These are phyloP conservation scores for Pistacia atlantica DNA, from an alignment of 345 rosid genomes.

Conservation along the genomic window DNA sequence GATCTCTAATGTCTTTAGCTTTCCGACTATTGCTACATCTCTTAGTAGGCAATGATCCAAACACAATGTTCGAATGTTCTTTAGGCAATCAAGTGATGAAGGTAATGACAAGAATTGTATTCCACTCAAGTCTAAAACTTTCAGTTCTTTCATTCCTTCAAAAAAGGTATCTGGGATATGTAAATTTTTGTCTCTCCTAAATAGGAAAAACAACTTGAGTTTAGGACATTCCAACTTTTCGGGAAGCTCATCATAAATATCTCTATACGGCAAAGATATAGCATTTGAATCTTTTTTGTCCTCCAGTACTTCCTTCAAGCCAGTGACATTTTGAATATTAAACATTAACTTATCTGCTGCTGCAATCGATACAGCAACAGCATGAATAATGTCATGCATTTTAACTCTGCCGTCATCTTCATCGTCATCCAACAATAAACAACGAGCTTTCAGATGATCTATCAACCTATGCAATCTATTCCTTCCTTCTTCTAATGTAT, in stretches of 20 bases:
- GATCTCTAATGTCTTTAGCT: conserved; percentile 4
- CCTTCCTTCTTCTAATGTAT: conserved; percentile 6
- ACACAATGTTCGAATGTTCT: conserved; percentile 21
- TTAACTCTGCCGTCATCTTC: background rate
- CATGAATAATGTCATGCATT: conserved; percentile 32
- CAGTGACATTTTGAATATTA: background rate
- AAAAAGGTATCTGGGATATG: conserved; percentile 19
- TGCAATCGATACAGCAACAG: conserved; percentile 21
- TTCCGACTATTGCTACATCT: conserved; percentile 10
- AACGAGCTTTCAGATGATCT: conserved; percentile 13
- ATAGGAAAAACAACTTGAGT: conserved; percentile 4
- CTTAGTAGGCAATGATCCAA: background rate
- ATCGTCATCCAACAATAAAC: conserved; percentile 20
- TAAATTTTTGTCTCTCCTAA: background rate
- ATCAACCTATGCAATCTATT: background rate
- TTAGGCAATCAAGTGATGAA: conserved; percentile 7
- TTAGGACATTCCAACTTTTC: conserved; percentile 8
- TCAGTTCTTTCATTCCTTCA: conserved; percentile 13
- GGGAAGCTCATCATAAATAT: conserved; percentile 18
- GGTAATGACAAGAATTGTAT: conserved; percentile 13
- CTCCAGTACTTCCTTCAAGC: too few relatives aligned
- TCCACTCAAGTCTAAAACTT: conserved; percentile 15
- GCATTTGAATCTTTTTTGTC: background rate
- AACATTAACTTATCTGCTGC: conserved; percentile 1
- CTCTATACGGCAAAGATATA: background rate